These are phyloP conservation scores for Phascolomyces articulosus DNA, from an alignment of 371 early-diverging fungal species.

Conservation along the genomic window DNA sequence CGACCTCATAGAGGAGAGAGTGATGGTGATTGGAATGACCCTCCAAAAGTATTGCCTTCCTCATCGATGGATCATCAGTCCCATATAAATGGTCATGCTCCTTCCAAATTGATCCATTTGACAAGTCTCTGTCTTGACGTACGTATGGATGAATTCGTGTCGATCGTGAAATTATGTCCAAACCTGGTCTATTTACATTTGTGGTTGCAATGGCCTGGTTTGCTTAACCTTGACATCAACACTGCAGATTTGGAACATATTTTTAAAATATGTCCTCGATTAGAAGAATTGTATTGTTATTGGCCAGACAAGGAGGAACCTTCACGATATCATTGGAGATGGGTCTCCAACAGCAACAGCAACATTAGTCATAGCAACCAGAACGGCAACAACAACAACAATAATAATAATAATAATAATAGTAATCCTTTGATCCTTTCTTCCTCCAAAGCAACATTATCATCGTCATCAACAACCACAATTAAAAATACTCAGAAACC, in stretches of 20 bases:
- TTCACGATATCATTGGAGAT: neutral
- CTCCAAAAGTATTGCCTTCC: too few species aligned
- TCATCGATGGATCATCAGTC: too few species aligned
- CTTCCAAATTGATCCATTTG: too few species aligned
- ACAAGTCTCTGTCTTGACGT: neutral
- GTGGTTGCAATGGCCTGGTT: conserved; percentile 2
- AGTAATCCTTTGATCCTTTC: too few species aligned
- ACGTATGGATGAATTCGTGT: neutral
- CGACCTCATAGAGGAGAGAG: neutral
- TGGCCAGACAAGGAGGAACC: neutral
- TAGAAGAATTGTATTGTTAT: neutral
- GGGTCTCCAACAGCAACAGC: neutral
- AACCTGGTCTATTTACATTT: neutral
- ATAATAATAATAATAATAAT: too few species aligned
- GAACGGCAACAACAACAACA: neutral
- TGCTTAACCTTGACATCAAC: neutral
- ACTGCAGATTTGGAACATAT: neutral
- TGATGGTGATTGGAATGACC: too few species aligned
- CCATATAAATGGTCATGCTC: too few species aligned
- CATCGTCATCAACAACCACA: neutral
- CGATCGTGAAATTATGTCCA: neutral
- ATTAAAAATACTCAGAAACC: too few species aligned
- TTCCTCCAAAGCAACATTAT: neutral
- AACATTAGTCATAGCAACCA: neutral
- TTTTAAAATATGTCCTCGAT: neutral